phyloP scores from a whole-genome alignment of 495 filamentous ascomycete species.

The Aspergillus saccharolyticus region DNA sequence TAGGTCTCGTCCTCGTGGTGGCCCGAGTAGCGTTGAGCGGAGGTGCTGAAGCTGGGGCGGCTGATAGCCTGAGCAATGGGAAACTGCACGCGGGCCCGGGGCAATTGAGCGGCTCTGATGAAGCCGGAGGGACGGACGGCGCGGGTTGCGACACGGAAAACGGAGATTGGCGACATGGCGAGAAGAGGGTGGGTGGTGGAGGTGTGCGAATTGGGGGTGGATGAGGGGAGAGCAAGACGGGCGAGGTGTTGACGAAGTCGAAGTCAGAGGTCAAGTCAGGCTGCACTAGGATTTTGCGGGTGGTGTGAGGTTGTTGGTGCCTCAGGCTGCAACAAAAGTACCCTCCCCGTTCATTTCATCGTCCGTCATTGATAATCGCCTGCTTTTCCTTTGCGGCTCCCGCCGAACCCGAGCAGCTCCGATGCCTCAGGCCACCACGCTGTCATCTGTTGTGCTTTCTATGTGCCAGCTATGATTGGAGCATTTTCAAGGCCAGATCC shows the following conservation, averaged over 20 bases:
- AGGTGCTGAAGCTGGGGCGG: constrained; percentile 65
- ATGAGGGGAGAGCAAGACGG: constrained; percentile 33
- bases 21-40: constrained; percentile 50
- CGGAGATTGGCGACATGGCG: constrained; percentile 60
- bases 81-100: constrained; percentile 53
- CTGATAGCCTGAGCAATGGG: constrained; percentile 46
- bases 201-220: constrained; percentile 29
- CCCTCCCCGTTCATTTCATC: not conserved
- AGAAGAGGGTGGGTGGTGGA: constrained; percentile 22
- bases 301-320: constrained; percentile 39
- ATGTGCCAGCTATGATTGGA: constrained; percentile 29
- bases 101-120: constrained; percentile 53
- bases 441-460: constrained; percentile 26
- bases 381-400: constrained; percentile 11
- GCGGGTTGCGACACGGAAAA: constrained; percentile 67
- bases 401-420: constrained; percentile 17
- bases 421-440: constrained; percentile 30
- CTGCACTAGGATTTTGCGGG: constrained; percentile 45
- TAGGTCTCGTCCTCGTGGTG: constrained; percentile 86
- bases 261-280: constrained; percentile 29
- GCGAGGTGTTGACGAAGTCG: constrained; percentile 31
- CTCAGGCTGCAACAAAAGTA: constrained; percentile 18
- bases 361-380: constrained; percentile 16
- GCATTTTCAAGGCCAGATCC: not conserved
- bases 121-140: constrained; percentile 58